Percentiles rank a stretch among this genome's conserved stretches.
phyloP scores from a whole-genome alignment of 2,329 filamentous ascomycete species.

The Talaromyces piceae region DNA sequence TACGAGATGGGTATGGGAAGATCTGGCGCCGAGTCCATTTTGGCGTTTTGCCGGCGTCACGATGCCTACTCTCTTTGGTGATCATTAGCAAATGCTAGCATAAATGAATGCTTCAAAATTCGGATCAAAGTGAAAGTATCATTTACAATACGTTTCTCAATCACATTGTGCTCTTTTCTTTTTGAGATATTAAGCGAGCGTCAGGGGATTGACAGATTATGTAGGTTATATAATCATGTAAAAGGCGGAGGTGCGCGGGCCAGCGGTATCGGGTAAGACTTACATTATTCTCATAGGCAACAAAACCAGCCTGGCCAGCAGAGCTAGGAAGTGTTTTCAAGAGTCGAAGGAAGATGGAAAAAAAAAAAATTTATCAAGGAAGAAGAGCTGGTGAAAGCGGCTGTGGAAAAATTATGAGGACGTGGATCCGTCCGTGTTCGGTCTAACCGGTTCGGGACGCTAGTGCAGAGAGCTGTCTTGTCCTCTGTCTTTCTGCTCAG shows the following conservation, averaged over 20 bases:
- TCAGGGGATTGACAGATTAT: constrained; percentile 84
- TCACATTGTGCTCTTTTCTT: constrained; percentile 32
- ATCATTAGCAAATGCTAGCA: constrained; percentile 2
- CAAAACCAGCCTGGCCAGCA: constrained; percentile 9
- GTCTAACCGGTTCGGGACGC: neutral
- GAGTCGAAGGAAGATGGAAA: neutral
- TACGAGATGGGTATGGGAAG: constrained; percentile 71
- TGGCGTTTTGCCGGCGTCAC: neutral
- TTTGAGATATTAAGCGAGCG: constrained; percentile 37
- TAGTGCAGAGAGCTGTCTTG: neutral
- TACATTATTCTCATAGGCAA: constrained; percentile 6
- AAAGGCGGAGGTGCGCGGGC: constrained; percentile 11
- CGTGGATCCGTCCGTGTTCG: neutral
- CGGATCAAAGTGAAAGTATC: constrained; percentile 16
- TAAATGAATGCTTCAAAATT: constrained; percentile 2
- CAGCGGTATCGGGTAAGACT: neutral
- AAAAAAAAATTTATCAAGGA: neutral
- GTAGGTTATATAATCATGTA: constrained; percentile 58
- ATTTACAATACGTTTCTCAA: constrained; percentile 39
- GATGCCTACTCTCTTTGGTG: neutral
- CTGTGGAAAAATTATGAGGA: neutral
- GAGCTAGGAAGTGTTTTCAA: constrained; percentile 9
- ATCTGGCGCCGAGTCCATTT: constrained; percentile 29
- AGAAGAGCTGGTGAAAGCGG: constrained; percentile 8
- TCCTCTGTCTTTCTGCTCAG: no score